These are phyloP conservation scores for Cercospora sojina DNA, from an alignment of 2,329 filamentous ascomycete genomes.

Conservation along the genomic window DNA sequence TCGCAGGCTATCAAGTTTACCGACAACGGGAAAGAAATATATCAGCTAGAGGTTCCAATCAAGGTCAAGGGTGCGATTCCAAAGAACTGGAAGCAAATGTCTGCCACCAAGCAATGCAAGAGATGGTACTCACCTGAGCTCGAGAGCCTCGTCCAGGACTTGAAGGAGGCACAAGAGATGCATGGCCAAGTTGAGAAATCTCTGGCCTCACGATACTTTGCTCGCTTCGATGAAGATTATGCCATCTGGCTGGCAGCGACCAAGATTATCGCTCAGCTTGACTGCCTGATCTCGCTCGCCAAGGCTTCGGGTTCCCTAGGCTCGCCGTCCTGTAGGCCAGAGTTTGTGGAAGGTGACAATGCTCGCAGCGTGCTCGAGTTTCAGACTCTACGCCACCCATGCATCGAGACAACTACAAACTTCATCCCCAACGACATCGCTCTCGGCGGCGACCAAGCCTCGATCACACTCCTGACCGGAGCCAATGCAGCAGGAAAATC, in stretches of 20 bases:
- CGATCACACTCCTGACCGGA: constrained; percentile 88
- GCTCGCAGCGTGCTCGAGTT: constrained; percentile 83
- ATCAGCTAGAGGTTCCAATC: constrained; percentile 84
- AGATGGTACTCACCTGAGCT: constrained; percentile 91
- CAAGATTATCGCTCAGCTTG: constrained; percentile 84
- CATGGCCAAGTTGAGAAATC: constrained; percentile 89
- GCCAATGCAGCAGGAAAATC: constrained; percentile 98
- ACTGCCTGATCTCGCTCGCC: constrained; percentile 90
- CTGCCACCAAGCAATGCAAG: constrained; percentile 83
- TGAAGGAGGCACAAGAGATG: constrained; percentile 92
- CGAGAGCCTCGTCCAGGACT: constrained; percentile 74
- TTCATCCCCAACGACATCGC: constrained; percentile 96
- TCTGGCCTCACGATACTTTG: constrained; percentile 78
- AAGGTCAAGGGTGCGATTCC: constrained; percentile 76
- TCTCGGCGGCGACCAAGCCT: constrained; percentile 75
- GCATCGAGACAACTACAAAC: constrained; percentile 83
- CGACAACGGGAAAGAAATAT: constrained; percentile 94
- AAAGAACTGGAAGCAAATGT: constrained; percentile 92
- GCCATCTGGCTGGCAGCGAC: constrained; percentile 83
- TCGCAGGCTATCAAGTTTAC: constrained; percentile 59
- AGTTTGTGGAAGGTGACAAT: constrained; percentile 75
- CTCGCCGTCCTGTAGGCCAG: constrained; percentile 80
- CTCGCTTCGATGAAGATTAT: constrained; percentile 85
- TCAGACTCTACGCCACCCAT: constrained; percentile 87
- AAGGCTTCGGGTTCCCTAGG: constrained; percentile 83